These are phyloP conservation scores for Phytopythium litorale DNA, from an alignment of 352 stramenopile species.

Conservation along the genomic window DNA sequence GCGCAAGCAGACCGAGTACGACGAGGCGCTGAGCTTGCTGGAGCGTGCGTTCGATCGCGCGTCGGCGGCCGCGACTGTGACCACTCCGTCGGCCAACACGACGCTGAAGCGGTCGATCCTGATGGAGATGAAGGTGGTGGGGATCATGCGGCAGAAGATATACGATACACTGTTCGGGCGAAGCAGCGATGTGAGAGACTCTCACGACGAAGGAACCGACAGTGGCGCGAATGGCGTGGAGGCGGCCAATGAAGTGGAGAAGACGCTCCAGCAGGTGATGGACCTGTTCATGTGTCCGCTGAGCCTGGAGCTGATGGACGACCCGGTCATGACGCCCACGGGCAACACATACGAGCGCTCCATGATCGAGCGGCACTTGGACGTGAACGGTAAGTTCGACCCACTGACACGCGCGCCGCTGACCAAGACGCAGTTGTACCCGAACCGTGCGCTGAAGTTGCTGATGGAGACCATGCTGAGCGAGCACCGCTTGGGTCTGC, in stretches of 20 bases:
- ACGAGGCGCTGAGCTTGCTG: conserved; percentile 37
- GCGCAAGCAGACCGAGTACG: conserved; percentile 47
- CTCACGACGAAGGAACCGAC: conserved; percentile 2
- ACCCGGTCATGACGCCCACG: conserved; percentile 66
- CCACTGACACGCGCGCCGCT: conserved; percentile 56
- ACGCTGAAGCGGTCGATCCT: conserved; percentile 50
- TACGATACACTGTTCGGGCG: conserved; percentile 34
- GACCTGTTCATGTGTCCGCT: conserved; percentile 68
- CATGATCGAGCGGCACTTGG: conserved; percentile 74
- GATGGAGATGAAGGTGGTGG: conserved; percentile 64
- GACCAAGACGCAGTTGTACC: conserved; percentile 52
- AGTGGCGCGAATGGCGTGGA: conserved; percentile 9
- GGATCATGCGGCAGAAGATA: conserved; percentile 39
- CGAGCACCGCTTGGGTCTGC: conserved; percentile 48
- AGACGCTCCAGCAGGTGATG: conserved; percentile 62
- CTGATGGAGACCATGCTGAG: conserved; percentile 70
- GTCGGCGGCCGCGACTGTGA: conserved; percentile 25
- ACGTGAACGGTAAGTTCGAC: conserved; percentile 72
- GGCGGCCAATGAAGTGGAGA: conserved; percentile 19
- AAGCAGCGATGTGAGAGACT: conserved; percentile 15
- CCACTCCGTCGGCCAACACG: conserved; percentile 29
- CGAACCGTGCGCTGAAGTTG: conserved; percentile 67
- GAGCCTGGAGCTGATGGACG: conserved; percentile 75
- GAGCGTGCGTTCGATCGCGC: conserved; percentile 55
- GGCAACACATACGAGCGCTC: conserved; percentile 75